Evolutionary conservation across 768 basidiomycete species (phyloP), one percentile per base, ranked within the genome.

Genomic region (Russula ochroleuca): DNA sequence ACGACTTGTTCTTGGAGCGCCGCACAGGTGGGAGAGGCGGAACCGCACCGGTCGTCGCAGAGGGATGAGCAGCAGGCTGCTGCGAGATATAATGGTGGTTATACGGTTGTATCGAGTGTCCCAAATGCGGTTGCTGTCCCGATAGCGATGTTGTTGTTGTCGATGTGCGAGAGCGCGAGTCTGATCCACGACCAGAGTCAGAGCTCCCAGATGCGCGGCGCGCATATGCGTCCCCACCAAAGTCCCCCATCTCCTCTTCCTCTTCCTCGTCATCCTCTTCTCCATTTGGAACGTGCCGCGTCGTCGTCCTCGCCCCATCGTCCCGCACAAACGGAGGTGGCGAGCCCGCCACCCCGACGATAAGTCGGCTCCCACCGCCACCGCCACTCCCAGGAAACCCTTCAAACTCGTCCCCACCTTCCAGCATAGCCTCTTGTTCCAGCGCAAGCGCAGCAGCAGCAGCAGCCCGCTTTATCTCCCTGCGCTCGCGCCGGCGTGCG

Each of bases 141-240:
- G 70, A 59, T 10, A 74, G 51, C 0, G 83, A 84, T 17, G 25
- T 25, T 2, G 48, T 25, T 7, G 48, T 25, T 5, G 81, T 73
- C 5, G 85, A 85, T 0, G 86, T 86, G 37, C 82, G 80, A 4
- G 85, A 87, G 40, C 80, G 82, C 5, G 84, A 85, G 62, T 85
- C 83, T 0, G 86, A 87, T 28, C 80, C 81, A 14, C 63, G 63
- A 5, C 69, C 72, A 2, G 75, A 71, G 0, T 70, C 73, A 17
- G 74, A 71, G 48, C 73, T 75, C 43, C 78, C 62, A 11, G 69
- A 51, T 25, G 70, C 59, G 2, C 70, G 67, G n/a, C 67, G 76
- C 7, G 80, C 69, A 71, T 88, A 88, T 13, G 80, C 63, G 47
- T 77, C 79, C 1, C 81, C 87, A 47, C 81, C 87, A 21, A 88